phyloP scores from a whole-genome alignment of 139 green algal genomes.

The Eudorina sp. region DNA sequence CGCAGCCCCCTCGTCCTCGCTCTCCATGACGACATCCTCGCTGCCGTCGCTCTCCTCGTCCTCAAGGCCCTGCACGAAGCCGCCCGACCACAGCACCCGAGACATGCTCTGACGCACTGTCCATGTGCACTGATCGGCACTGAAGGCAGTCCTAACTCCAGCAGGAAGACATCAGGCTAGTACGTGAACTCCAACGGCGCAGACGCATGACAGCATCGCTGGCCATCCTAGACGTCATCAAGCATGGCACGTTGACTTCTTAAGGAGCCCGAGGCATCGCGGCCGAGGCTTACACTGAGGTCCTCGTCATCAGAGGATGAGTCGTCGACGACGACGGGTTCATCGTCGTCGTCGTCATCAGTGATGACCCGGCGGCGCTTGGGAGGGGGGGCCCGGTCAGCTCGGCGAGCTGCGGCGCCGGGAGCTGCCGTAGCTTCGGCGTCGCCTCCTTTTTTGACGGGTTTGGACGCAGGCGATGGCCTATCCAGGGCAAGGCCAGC shows the following conservation, averaged over 20 bases:
- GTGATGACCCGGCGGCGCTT: slow-evolving; percentile 12
- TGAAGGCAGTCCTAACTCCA: no score
- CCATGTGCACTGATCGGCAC: no score
- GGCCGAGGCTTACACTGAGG: neutral
- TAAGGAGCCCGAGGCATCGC: no score
- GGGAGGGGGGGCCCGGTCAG: neutral
- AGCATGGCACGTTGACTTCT: no score
- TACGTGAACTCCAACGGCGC: no score
- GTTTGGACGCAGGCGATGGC: no score
- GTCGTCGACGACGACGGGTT: neutral
- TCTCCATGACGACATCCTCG: slow-evolving; percentile 20
- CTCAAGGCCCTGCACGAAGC: neutral
- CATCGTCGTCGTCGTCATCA: slow-evolving; percentile 30
- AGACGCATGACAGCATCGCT: no score
- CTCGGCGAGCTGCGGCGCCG: neutral
- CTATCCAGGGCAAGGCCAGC: no score
- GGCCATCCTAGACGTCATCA: no score
- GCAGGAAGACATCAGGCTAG: no score
- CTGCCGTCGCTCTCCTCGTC: slow-evolving; percentile 6
- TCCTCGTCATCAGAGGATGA: slow-evolving; percentile 20
- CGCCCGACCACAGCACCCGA: neutral
- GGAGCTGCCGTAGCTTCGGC: neutral
- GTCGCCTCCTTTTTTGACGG: neutral
- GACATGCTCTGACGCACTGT: no score
- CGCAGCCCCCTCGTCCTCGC: neutral